These are phyloP conservation scores for Dendryphion nanum DNA, from an alignment of 2,329 filamentous ascomycete genomes.

Conservation along the genomic window DNA sequence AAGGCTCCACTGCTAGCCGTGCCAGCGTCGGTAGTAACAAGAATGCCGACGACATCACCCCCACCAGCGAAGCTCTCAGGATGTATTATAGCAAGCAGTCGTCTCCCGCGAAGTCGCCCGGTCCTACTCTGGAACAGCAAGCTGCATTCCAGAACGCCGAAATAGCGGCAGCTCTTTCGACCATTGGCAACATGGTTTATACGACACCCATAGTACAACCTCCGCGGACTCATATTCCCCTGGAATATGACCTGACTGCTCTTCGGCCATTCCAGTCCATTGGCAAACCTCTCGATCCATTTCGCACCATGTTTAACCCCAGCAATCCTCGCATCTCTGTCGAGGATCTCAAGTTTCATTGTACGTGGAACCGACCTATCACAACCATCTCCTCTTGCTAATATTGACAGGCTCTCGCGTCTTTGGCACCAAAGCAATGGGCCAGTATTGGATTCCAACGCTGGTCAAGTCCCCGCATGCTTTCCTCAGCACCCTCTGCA, in stretches of 20 bases:
- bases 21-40: slow-evolving; percentile 13
- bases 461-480: slow-evolving; percentile 32
- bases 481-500: slow-evolving; percentile 38
- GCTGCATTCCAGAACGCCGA: too few species aligned
- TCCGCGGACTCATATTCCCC: slow-evolving; percentile 6
- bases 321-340: slow-evolving; percentile 28
- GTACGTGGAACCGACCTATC: slow-evolving; percentile 14
- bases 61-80: slow-evolving; percentile 10
- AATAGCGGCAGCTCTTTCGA: too few species aligned
- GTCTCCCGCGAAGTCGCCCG: neutral
- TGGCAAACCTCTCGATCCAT: slow-evolving; percentile 34
- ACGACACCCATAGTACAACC: slow-evolving; percentile 25
- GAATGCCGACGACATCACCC: slow-evolving; percentile 7
- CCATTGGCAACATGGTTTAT: slow-evolving; percentile 9
- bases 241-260: slow-evolving; percentile 19
- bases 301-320: slow-evolving; percentile 34
- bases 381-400: slow-evolving; percentile 1
- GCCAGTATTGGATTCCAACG: slow-evolving; percentile 33
- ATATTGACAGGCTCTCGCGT: slow-evolving; percentile 16
- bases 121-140: neutral
- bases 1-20: slow-evolving; percentile 16
- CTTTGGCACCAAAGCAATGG: slow-evolving; percentile 36
- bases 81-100: slow-evolving; percentile 6
- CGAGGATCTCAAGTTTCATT: slow-evolving; percentile 35
- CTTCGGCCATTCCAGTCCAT: slow-evolving; percentile 24